Base-by-base conservation (phyloP, 106 monocot species). In the Triglochin maritima region DNA sequence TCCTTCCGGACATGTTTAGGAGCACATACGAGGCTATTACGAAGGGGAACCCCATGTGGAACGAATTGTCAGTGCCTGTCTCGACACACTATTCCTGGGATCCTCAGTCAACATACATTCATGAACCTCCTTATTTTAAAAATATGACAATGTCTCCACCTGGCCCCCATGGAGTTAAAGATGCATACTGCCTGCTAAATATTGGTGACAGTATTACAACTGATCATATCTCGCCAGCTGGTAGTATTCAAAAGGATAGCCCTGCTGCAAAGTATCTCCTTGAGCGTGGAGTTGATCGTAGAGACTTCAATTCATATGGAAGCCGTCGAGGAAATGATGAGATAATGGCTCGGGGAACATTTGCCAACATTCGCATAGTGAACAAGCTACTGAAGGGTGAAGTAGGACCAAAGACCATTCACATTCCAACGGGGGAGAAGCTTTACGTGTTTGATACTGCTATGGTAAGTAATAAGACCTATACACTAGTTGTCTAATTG, bases 141-240 rank as follows among this genome's bases (percentile, higher is more conserved):
- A 71, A 81, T 65, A 94, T 89, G 82, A 89, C 84, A 42, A 82
- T 94, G 89, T 76, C 84, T 50, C 89, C 94, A 17, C 89, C 94
- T 67, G 94, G 94, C 6, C 80, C 94, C 4, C 84, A 84, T 44
- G 53, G 82, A 59, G 89, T 94, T 49, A 89, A 84, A 72, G 74
- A 89, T 65, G 94, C 94, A 44, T 87, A 87, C 59, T 87, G 87
- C 62, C 70, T 87, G 76, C 81, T 87, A 17, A 88, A 81, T 69
- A 81, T 88, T 53, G 94, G 89, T 13, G 94, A 94, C 59, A 94
- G 86, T 62, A 87, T 89, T 57, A 90, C 87, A 14, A 90, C 94
- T 14, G 94, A 94, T 71, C 94, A 94, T 77, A 90, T 94, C 64
- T 94, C 94, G n/a, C 94, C 94, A 60, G 94, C 94, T 62, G 86